Conservation (phyloP, 352 stramenopile genomes). For the Phytophthora megakarya region DNA sequence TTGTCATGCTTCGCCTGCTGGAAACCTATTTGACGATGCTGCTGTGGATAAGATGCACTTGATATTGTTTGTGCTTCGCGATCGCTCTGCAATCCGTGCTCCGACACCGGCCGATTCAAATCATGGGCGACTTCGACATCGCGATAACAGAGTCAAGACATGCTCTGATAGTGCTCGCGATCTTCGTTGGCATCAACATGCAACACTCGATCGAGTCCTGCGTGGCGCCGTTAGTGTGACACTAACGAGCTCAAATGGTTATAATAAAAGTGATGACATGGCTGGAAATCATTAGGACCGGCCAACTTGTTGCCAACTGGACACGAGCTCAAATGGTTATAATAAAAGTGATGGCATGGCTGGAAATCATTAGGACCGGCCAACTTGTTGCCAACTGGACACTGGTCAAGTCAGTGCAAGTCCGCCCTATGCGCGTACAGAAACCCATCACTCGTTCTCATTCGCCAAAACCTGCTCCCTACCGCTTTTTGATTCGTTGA, state of each 20-base stretch:
- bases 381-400: constrained; percentile 2
- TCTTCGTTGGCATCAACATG: constrained; percentile 14
- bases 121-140: constrained; percentile 23
- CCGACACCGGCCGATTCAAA: constrained; percentile 17
- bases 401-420: constrained; percentile 36
- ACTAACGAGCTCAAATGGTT: not conserved
- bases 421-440: constrained; percentile 24
- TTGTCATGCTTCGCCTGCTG: too few species aligned
- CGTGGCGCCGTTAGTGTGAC: not conserved
- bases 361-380: not conserved
- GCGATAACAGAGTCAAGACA: constrained; percentile 20
- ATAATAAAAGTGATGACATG: not conserved
- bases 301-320: not conserved
- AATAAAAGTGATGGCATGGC: not conserved
- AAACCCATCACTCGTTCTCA: not conserved
- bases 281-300: not conserved
- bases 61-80: not conserved
- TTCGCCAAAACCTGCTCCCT: constrained; percentile 12
- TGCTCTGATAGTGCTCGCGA: constrained; percentile 8
- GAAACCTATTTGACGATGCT: not conserved
- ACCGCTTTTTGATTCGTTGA: constrained; percentile 15
- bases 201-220: not conserved
- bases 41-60: constrained; percentile 1
- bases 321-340: not conserved
- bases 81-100: constrained; percentile 16